phyloP scores from a whole-genome alignment of 2,329 filamentous ascomycete genomes.

The Pleurostoma richardsiae region DNA sequence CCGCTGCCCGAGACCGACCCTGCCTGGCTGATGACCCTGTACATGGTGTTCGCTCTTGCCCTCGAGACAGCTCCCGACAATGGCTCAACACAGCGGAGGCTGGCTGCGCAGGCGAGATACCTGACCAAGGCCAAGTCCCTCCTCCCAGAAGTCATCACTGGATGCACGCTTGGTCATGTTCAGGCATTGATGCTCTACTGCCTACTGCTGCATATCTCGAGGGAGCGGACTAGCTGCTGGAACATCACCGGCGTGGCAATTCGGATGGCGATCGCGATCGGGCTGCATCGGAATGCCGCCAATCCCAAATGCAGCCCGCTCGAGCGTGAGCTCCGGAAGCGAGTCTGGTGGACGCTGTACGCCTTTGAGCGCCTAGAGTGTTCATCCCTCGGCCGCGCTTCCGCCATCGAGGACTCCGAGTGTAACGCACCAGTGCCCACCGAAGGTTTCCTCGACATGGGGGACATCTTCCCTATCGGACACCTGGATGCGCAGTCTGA shows the following conservation, averaged over 20 bases:
- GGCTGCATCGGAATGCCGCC: conserved; percentile 10
- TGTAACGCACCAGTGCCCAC: conserved; percentile 18
- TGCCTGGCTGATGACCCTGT: conserved; percentile 13
- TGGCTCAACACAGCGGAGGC: background rate
- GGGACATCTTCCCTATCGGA: conserved; percentile 13
- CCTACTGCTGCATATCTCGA: conserved; percentile 11
- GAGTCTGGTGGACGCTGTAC: conserved; percentile 25
- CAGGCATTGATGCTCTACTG: conserved; percentile 14
- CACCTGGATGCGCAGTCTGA: conserved; percentile 14
- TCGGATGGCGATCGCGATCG: conserved; percentile 11
- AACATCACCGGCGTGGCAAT: conserved; percentile 12
- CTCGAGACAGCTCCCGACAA: conserved; percentile 6
- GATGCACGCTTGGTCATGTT: conserved; percentile 10
- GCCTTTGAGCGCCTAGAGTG: conserved; percentile 24
- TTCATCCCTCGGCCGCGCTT: conserved; percentile 21
- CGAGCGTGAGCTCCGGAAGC: conserved; percentile 19
- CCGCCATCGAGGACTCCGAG: conserved; percentile 21
- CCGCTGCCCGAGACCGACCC: conserved; percentile 5
- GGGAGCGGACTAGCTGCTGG: conserved; percentile 12
- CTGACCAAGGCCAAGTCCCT: conserved; percentile 7
- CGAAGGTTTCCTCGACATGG: conserved; percentile 17
- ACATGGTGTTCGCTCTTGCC: conserved; percentile 13
- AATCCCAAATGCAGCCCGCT: conserved; percentile 6
- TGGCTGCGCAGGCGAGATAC: conserved; percentile 4
- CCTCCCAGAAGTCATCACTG: conserved; percentile 9